Conservation (phyloP, 2,329 filamentous ascomycete species). For the Pseudocercospora macadamiae region DNA sequence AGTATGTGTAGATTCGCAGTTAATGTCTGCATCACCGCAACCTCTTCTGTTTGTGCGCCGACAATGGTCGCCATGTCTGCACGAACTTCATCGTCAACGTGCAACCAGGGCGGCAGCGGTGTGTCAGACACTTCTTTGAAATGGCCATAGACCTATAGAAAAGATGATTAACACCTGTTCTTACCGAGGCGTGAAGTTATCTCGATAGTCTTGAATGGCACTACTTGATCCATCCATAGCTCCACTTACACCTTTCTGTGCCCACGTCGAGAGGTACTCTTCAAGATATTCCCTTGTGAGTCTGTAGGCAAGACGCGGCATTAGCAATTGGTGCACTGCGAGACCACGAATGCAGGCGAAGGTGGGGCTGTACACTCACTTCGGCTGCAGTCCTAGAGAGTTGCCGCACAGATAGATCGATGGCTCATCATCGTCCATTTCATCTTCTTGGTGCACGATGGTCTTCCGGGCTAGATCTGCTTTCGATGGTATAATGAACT, state of each 20-base stretch:
- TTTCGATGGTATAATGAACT: conserved; percentile 79
- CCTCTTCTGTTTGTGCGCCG: conserved; percentile 71
- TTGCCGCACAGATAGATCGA: conserved; percentile 87
- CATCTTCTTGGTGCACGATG: conserved; percentile 41
- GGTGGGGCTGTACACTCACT: too few species aligned
- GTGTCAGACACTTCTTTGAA: conserved; percentile 71
- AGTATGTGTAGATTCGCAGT: conserved; percentile 80
- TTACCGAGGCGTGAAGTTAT: too few species aligned
- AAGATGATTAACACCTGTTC: too few species aligned
- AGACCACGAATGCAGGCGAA: too few species aligned
- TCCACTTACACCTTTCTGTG: conserved; percentile 78
- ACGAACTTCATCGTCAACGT: conserved; percentile 76
- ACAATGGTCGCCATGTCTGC: conserved; percentile 72
- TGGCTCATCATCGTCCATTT: conserved; percentile 39
- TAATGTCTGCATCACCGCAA: conserved; percentile 86
- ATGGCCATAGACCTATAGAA: conserved; percentile 84
- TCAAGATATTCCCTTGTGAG: conserved; percentile 67
- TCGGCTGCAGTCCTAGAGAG: conserved; percentile 83
- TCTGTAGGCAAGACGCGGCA: too few species aligned
- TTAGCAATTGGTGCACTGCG: too few species aligned
- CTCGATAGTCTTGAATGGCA: too few species aligned
- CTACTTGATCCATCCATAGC: too few species aligned
- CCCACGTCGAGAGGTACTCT: conserved; percentile 80
- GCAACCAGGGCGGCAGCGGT: conserved; percentile 71
- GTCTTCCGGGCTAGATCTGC: conserved; percentile 68